A percentile compares a stretch with the other conserved stretches of the same genome.
phyloP scores from a whole-genome alignment of 352 stramenopile genomes.

The Phytophthora cactorum region DNA sequence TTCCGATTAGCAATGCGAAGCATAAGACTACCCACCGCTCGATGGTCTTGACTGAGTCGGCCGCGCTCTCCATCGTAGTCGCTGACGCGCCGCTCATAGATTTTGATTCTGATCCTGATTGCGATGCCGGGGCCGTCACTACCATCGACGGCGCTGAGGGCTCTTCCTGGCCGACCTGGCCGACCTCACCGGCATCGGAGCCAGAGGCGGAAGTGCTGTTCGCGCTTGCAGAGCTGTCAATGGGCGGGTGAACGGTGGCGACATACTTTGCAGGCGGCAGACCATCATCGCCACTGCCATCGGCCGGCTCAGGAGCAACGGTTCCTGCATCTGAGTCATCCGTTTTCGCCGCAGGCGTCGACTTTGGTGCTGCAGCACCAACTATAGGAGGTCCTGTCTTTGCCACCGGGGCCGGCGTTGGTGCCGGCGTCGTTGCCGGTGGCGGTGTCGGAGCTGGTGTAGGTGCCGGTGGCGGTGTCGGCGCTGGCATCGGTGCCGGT shows the following conservation, averaged over 20 bases:
- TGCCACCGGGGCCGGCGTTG: constrained; percentile 7
- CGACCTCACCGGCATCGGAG: constrained; percentile 15
- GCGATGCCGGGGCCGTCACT: constrained; percentile 8
- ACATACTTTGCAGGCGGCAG: constrained; percentile 21
- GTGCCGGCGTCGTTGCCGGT: background rate
- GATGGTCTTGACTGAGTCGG: constrained; percentile 11
- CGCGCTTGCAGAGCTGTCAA: constrained; percentile 16
- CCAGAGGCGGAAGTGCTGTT: constrained; percentile 11
- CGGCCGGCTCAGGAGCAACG: constrained; percentile 12
- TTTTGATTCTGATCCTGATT: constrained; percentile 18
- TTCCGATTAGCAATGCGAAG: constrained; percentile 25
- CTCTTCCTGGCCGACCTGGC: constrained; percentile 21
- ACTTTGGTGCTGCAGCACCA: constrained; percentile 5
- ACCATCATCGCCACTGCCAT: constrained; percentile 11
- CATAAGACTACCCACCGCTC: constrained; percentile 20
- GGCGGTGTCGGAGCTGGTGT: constrained; percentile 2
- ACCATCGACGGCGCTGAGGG: constrained; percentile 10
- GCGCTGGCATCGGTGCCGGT: background rate
- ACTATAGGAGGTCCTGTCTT: constrained; percentile 16
- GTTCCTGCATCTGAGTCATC: constrained; percentile 7
- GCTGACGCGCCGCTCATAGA: constrained; percentile 1
- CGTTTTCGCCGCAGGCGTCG: background rate
- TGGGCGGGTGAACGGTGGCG: constrained; percentile 17
- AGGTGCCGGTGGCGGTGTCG: constrained; percentile 4
- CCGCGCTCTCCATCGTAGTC: constrained; percentile 25